phyloP scores from a whole-genome alignment of 805 yeast genomes.

The Tetrapisispora pingtungensis region DNA sequence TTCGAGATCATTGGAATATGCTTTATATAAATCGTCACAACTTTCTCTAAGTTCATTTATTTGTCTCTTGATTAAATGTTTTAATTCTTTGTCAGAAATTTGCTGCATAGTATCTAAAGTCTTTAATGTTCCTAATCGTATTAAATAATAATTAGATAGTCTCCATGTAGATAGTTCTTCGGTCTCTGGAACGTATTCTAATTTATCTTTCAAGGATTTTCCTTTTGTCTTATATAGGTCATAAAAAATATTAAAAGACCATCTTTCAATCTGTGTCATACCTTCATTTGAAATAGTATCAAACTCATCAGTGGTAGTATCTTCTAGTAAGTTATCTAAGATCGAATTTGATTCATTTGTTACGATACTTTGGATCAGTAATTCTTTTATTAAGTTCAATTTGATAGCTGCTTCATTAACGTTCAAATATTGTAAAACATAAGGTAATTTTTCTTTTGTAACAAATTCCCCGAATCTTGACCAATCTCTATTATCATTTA shows the following conservation, averaged over 20 bases:
- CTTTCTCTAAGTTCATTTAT: slow-evolving; percentile 13
- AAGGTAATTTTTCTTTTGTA: slow-evolving; percentile 7
- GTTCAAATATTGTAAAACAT: slow-evolving; percentile 9
- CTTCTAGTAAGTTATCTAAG: slow-evolving; percentile 7
- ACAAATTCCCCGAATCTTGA: slow-evolving; percentile 12
- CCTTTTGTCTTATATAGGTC: slow-evolving; percentile 17
- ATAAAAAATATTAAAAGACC: slow-evolving; percentile 16
- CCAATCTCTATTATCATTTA: slow-evolving; percentile 24
- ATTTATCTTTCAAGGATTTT: slow-evolving; percentile 1
- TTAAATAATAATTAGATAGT: slow-evolving; percentile 16
- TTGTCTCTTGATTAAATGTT: slow-evolving; percentile 11
- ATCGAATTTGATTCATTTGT: slow-evolving; percentile 6
- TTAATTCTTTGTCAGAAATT: slow-evolving; percentile 14
- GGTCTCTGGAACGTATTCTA: neutral
- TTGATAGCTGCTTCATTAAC: slow-evolving; percentile 10
- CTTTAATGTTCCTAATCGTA: slow-evolving; percentile 19
- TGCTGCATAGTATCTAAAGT: slow-evolving; percentile 22
- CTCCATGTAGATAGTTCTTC: slow-evolving; percentile 12
- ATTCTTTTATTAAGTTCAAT: slow-evolving; percentile 13
- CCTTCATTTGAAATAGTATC: neutral
- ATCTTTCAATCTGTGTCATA: slow-evolving; percentile 9
- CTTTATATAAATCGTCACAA: slow-evolving; percentile 14
- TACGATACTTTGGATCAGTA: slow-evolving; percentile 15
- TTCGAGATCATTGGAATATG: slow-evolving; percentile 6
- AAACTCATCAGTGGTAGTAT: neutral